These are phyloP conservation scores for Pelargonium citronellum DNA, from an alignment of 441 rosid species.

Conservation along the genomic window DNA sequence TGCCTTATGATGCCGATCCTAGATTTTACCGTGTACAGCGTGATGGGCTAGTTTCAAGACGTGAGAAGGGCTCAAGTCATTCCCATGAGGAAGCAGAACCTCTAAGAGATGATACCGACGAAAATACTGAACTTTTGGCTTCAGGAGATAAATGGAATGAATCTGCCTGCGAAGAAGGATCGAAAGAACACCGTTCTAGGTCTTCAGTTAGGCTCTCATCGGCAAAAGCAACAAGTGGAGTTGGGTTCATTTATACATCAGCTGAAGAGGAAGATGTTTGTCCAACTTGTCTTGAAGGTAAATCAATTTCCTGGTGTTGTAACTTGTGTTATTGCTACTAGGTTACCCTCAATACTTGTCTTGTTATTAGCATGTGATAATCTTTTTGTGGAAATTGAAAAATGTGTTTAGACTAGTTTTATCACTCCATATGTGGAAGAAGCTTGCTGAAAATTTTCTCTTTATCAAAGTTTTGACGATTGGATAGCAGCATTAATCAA, in stretches of 20 bases:
- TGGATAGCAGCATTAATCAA: background rate
- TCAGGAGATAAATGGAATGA: conserved; percentile 62
- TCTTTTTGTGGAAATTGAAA: background rate
- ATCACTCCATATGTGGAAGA: background rate
- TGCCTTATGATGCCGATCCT: conserved; percentile 85
- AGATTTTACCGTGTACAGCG: conserved; percentile 49
- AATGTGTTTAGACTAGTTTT: background rate
- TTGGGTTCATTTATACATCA: conserved; percentile 47
- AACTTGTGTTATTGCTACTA: background rate
- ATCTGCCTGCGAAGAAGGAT: conserved; percentile 54
- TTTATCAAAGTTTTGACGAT: background rate
- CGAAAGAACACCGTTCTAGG: conserved; percentile 48
- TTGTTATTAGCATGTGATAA: background rate
- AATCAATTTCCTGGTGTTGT: conserved; percentile 15
- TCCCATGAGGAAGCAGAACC: conserved; percentile 74
- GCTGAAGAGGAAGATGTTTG: conserved; percentile 87
- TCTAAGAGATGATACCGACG: conserved; percentile 52
- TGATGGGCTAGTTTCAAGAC: conserved; percentile 46
- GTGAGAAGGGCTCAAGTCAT: conserved; percentile 75
- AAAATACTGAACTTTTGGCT: conserved; percentile 47
- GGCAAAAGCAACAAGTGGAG: conserved; percentile 39
- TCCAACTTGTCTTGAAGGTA: conserved; percentile 95
- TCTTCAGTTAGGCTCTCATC: conserved; percentile 50
- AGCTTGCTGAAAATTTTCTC: background rate
- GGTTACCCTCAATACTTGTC: background rate